Evolutionary conservation across 2,329 filamentous ascomycete species (phyloP).

Genomic region (Balansia obtecta): DNA sequence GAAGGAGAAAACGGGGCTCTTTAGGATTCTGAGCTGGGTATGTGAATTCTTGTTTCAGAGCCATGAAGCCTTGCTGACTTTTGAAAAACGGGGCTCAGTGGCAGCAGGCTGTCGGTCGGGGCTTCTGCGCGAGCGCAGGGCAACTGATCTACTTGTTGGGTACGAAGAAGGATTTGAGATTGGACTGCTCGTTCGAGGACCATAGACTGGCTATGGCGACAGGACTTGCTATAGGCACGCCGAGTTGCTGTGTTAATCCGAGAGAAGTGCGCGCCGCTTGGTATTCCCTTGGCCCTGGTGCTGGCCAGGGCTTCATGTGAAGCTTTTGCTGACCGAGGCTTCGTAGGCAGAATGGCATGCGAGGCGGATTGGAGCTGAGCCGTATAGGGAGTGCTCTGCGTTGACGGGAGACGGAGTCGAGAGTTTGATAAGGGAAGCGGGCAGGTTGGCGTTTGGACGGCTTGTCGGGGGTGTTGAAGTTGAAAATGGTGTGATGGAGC

Average conservation of each 20-base stretch:
- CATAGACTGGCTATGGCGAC: conserved; percentile 4
- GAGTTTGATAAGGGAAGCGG: conserved; percentile 16
- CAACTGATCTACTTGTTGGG: conserved; percentile 22
- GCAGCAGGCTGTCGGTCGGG: conserved; percentile 11
- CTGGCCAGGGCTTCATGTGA: background rate
- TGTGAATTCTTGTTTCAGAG: conserved; percentile 1
- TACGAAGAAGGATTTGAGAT: conserved; percentile 20
- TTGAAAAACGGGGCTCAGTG: conserved; percentile 5
- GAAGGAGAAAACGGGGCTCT: conserved; percentile 20
- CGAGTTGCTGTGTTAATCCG: conserved; percentile 19
- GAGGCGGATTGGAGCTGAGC: conserved; percentile 15
- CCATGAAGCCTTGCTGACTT: background rate
- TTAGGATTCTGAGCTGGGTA: conserved; percentile 24
- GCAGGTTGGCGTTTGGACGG: conserved; percentile 12
- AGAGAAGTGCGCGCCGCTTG: conserved; percentile 13
- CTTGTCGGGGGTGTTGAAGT: conserved; percentile 4
- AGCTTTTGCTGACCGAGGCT: background rate
- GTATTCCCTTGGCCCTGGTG: background rate
- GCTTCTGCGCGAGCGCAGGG: conserved; percentile 3
- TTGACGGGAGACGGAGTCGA: conserved; percentile 22
- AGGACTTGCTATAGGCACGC: background rate
- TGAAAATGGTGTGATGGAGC: background rate
- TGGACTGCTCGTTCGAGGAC: conserved; percentile 7
- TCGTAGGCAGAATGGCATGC: conserved; percentile 21
- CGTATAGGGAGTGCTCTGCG: conserved; percentile 25